Evolutionary conservation across 2,329 filamentous ascomycete species (phyloP).

Genomic region (Curvularia eragrostidis): DNA sequence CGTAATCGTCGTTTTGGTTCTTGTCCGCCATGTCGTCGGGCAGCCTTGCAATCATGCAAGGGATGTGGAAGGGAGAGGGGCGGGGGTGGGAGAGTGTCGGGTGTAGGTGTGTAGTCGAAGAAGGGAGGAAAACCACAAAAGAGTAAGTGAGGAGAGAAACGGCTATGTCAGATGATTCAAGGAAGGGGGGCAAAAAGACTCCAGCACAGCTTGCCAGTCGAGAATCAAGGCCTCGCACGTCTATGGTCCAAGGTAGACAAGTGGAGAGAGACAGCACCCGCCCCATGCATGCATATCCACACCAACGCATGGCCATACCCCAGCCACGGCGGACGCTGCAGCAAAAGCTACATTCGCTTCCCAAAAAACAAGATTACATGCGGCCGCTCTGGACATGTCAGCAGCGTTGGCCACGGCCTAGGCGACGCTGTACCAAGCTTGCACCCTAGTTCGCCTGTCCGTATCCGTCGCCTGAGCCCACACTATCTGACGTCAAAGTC

Average conservation of each 20-base stretch:
- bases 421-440: constrained; percentile 16
- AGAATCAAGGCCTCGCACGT: constrained; percentile 10
- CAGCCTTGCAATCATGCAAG: constrained; percentile 29
- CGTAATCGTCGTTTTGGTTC: constrained; percentile 32
- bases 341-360: constrained; percentile 6
- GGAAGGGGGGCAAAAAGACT: neutral
- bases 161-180: constrained; percentile 5
- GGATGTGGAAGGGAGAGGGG: neutral
- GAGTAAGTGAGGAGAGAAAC: neutral
- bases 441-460: constrained; percentile 12
- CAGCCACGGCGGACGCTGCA: constrained; percentile 10
- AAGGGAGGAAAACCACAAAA: neutral
- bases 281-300: constrained; percentile 3
- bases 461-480: constrained; percentile 2
- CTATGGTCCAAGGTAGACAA: constrained; percentile 14
- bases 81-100: neutral
- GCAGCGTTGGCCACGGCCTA: constrained; percentile 10
- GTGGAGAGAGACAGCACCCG: constrained; percentile 11
- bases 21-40: constrained; percentile 43
- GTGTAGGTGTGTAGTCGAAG: neutral
- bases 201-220: constrained; percentile 8
- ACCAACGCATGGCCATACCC: constrained; percentile 9
- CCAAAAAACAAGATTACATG: constrained; percentile 48
- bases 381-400: constrained; percentile 19
- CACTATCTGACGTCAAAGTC: constrained; percentile 32